Base-by-base conservation (phyloP, 2,329 filamentous ascomycete genomes). In the Alternaria sp. region DNA sequence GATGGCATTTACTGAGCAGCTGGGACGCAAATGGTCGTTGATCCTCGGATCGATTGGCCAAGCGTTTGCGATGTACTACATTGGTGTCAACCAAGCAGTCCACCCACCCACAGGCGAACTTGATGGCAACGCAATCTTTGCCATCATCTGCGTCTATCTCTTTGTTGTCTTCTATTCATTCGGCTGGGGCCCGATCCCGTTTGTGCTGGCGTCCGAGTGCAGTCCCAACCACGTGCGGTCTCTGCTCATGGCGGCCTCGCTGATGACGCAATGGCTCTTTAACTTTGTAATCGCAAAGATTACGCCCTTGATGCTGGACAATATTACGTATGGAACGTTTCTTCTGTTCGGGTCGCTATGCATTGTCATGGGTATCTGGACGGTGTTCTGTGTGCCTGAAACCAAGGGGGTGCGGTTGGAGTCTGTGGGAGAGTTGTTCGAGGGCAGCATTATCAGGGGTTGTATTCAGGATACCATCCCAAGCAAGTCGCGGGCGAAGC, bases 61-160 rank as follows among this genome's bases (percentile, higher is more conserved):
- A 63, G 79, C 80, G 0, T 81, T 81, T 58, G 78, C 79, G 55
- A 82, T 83, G 80, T 71, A 67, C 52, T 75, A 75, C 62, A 74
- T 74, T 52, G 70, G 72, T 10, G 30, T 76, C 41, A 78, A 80
- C 53, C 65, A 68, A 40, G 76, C 76, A 3, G 72, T 79, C 18
- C 72, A 80, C 58, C 77, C 78, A 22, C 70, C 69, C 0, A 70
- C 66, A 2, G 76, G 75, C 8, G 68, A 68, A 28, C 74, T 79
- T n/a, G 74, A 72, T 41, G 77, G 77, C 49, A 74, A 72, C 44
- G 73, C 73, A 59, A 79, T 78, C 48, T 81, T 85, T 50, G 80
- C 82, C 9, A 84, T 85, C 73, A 79, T 85, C 53, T 85, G 84
- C 71, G 81, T 85, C 5, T 85, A 85, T 62, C 73, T 82, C 7